phyloP scores from a whole-genome alignment of 306 rosid species.

The Delonix regia region DNA sequence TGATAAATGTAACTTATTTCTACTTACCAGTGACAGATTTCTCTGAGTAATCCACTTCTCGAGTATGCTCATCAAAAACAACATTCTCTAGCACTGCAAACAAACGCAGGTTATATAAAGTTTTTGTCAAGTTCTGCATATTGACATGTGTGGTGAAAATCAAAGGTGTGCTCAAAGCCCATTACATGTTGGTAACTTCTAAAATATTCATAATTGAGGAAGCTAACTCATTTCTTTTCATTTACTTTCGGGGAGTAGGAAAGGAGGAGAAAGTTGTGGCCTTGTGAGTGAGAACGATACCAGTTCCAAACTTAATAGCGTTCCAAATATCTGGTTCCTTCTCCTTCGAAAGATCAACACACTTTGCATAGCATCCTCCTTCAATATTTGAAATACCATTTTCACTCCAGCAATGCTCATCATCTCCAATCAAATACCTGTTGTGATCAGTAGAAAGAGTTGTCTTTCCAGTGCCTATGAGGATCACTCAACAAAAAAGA shows the following conservation, averaged over 20 bases:
- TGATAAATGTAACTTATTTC: neutral
- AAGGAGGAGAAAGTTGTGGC: neutral
- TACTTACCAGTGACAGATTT: conserved; percentile 73
- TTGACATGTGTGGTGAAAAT: neutral
- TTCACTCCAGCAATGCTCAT: conserved; percentile 85
- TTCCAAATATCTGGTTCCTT: conserved; percentile 87
- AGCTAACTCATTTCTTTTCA: no score
- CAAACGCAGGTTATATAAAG: conserved; percentile 17
- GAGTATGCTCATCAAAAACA: conserved; percentile 73
- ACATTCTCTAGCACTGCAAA: conserved; percentile 76
- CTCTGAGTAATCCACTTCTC: conserved; percentile 76
- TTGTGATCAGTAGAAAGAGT: conserved; percentile 82
- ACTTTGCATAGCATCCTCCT: conserved; percentile 92
- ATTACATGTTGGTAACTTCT: neutral
- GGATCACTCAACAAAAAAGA: conserved; percentile 21
- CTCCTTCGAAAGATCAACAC: conserved; percentile 72
- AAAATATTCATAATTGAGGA: neutral
- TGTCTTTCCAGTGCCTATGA: conserved; percentile 77
- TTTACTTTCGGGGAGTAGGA: no score
- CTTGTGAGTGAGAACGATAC: conserved; percentile 34
- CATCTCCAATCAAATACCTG: conserved; percentile 76
- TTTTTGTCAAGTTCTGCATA: neutral
- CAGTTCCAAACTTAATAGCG: conserved; percentile 84
- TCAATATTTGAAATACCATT: conserved; percentile 86
- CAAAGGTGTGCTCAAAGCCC: no score